Evolutionary conservation across 1,284 basidiomycete genomes (phyloP).

Genomic region (Cryptococcus jaspeensis): DNA sequence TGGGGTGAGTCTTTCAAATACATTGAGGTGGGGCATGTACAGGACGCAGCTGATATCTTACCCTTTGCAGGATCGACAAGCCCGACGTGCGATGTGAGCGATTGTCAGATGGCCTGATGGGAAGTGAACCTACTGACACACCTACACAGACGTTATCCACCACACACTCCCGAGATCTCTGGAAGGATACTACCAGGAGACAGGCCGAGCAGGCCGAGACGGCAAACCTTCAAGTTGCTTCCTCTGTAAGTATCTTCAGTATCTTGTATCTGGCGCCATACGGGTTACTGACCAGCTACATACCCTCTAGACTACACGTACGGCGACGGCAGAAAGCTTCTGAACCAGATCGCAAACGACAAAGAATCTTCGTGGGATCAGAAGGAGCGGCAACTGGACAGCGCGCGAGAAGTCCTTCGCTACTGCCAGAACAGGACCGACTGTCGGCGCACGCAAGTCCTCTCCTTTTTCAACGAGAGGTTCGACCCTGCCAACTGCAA

Average conservation of each 20-base stretch:
- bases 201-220: conserved; percentile 78
- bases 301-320: conserved; percentile 60
- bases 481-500: conserved; percentile 47
- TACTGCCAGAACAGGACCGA: conserved; percentile 81
- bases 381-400: conserved; percentile 60
- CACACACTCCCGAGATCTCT: conserved; percentile 67
- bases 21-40: not conserved
- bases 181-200: conserved; percentile 80
- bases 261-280: conserved; percentile 35
- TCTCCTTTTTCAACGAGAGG: conserved; percentile 56
- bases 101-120: not conserved
- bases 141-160: conserved; percentile 69
- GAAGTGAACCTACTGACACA: conserved; percentile 12
- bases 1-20: conserved; percentile 61
- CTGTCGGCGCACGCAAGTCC: conserved; percentile 81
- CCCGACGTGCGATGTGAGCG: conserved; percentile 60
- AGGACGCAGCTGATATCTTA: not conserved
- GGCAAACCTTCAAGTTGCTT: conserved; percentile 65
- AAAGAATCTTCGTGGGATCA: conserved; percentile 55
- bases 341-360: conserved; percentile 60
- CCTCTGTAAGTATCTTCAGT: conserved; percentile 53
- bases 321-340: conserved; percentile 57
- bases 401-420: conserved; percentile 61
- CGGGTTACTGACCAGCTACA: not conserved
- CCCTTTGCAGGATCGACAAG: conserved; percentile 69